A percentile compares a stretch with the other conserved stretches of the same genome.
phyloP scores from a whole-genome alignment of 1,139 yeast genomes.

The Geotrichum macrosporum region DNA sequence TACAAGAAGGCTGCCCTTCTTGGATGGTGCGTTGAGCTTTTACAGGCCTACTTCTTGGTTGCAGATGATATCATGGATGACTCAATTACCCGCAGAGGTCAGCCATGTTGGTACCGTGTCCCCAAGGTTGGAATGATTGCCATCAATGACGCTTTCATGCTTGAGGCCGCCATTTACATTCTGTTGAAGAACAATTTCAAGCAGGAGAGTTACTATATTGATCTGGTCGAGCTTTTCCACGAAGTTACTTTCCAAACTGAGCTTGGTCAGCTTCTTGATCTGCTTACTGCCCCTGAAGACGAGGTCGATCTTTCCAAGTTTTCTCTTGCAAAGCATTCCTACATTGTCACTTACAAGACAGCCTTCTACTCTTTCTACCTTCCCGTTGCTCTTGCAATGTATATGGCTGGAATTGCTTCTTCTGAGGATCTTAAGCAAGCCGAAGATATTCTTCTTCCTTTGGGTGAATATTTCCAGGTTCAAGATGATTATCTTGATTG shows the following conservation, averaged over 20 bases:
- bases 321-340: constrained; percentile 83
- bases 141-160: constrained; percentile 94
- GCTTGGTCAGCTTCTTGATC: constrained; percentile 90
- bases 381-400: constrained; percentile 97
- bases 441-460: constrained; percentile 78
- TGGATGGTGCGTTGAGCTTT: constrained; percentile 93
- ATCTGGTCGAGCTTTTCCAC: constrained; percentile 79
- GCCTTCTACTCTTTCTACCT: constrained; percentile 96
- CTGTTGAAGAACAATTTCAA: constrained; percentile 86
- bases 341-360: constrained; percentile 93
- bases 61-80: constrained; percentile 99
- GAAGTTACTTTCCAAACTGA: constrained; percentile 94
- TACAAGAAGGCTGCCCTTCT: constrained; percentile 81
- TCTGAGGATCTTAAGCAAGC: constrained; percentile 83
- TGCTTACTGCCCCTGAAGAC: constrained; percentile 96
- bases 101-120: constrained; percentile 91
- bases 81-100: constrained; percentile 96
- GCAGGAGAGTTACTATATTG: constrained; percentile 76
- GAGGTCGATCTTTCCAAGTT: constrained; percentile 83
- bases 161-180: constrained; percentile 90
- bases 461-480: constrained; percentile 98
- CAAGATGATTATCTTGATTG: constrained; percentile 98
- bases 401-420: constrained; percentile 71
- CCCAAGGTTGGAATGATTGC: constrained; percentile 87
- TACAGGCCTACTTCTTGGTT: constrained; percentile 94